These are phyloP conservation scores for Kwoniella bestiolae DNA, from an alignment of 768 basidiomycete species.

Conservation along the genomic window DNA sequence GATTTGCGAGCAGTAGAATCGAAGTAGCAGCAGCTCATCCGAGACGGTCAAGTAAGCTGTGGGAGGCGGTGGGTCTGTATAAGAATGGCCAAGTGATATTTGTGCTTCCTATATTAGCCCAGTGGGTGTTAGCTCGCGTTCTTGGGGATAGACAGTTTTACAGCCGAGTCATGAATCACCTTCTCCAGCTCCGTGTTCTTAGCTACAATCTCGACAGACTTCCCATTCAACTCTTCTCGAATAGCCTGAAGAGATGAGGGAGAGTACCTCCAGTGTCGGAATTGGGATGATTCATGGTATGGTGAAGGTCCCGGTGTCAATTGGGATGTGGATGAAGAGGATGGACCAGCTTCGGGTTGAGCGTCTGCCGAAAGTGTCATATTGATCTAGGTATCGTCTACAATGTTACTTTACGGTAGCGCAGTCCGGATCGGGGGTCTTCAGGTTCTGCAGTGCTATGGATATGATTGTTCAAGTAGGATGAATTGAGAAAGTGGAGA, in stretches of 20 bases:
- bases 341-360: constrained; percentile 34
- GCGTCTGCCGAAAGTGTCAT: not conserved
- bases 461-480: too few species aligned
- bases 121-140: constrained; percentile 10
- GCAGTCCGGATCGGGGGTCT: too few species aligned
- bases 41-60: constrained; percentile 74
- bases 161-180: constrained; percentile 60
- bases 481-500: too few species aligned
- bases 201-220: constrained; percentile 76
- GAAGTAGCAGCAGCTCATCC: constrained; percentile 87
- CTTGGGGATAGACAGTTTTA: not conserved
- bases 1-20: constrained; percentile 85
- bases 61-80: constrained; percentile 62
- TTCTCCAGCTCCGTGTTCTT: constrained; percentile 76
- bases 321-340: constrained; percentile 3
- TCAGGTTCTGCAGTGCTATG: too few species aligned
- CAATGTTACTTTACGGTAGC: too few species aligned
- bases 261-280: constrained; percentile 87
- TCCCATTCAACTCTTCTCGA: constrained; percentile 71
- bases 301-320: constrained; percentile 33
- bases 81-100: constrained; percentile 45
- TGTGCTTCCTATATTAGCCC: constrained; percentile 25
- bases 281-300: constrained; percentile 59
- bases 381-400: not conserved
- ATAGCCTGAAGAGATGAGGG: constrained; percentile 66